Percentiles rank a stretch among this genome's conserved stretches.
phyloP scores from a whole-genome alignment of 2,329 filamentous ascomycete species.

The Fusarium kyushuense region DNA sequence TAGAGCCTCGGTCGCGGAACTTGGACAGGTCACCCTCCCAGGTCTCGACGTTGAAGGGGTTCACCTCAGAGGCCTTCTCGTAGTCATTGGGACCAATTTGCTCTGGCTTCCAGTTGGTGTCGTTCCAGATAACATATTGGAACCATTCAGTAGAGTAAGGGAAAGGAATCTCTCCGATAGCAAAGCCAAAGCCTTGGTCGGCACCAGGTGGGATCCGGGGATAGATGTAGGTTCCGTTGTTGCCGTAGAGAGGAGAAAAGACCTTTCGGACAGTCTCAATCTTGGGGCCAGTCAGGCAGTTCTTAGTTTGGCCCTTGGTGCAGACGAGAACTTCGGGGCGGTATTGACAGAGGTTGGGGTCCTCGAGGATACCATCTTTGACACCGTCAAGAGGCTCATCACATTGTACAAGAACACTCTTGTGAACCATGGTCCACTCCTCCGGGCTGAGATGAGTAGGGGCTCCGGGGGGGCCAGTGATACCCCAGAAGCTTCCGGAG shows the following conservation, averaged over 20 bases:
- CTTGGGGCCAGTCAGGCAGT: slow-evolving; percentile 24
- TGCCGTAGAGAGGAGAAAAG: slow-evolving; percentile 38
- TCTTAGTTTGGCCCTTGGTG: slow-evolving; percentile 1
- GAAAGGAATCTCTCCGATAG: background rate
- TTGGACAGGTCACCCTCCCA: slow-evolving; percentile 55
- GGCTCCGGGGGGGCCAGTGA: slow-evolving; percentile 13
- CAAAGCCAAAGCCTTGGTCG: slow-evolving; percentile 44
- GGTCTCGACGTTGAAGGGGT: slow-evolving; percentile 45
- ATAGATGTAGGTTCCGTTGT: slow-evolving; percentile 48
- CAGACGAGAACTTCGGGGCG: slow-evolving; percentile 58
- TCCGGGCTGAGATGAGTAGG: slow-evolving; percentile 39
- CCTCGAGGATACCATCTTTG: slow-evolving; percentile 62
- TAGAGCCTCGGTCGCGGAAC: slow-evolving; percentile 56
- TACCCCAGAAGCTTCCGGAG: slow-evolving; percentile 25
- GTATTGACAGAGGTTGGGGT: slow-evolving; percentile 60
- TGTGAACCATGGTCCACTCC: slow-evolving; percentile 58
- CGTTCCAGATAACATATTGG: slow-evolving; percentile 56
- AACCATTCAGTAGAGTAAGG: slow-evolving; percentile 48
- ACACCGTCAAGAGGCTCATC: slow-evolving; percentile 62
- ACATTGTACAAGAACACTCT: slow-evolving; percentile 62
- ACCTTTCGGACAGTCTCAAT: slow-evolving; percentile 27
- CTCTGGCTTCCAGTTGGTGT: slow-evolving; percentile 49
- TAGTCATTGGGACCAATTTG: slow-evolving; percentile 56
- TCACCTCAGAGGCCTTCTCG: slow-evolving; percentile 48
- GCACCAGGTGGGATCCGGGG: slow-evolving; percentile 45